Conservation (phyloP, 2,329 filamentous ascomycete species). For the Calonectria leucothoes region DNA sequence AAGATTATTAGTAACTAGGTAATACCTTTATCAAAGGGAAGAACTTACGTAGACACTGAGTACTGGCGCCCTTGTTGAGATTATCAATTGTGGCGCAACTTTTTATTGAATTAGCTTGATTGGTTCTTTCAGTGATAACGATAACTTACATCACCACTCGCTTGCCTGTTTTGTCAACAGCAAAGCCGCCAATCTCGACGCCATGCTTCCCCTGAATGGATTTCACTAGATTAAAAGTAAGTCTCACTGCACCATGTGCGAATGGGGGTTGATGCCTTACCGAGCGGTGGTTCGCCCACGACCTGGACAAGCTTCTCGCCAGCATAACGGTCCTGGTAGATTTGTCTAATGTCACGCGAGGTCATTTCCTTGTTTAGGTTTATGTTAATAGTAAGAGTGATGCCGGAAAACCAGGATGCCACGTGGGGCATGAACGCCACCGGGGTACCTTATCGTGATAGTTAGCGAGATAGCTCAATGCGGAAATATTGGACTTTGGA, state of each 20-base stretch:
- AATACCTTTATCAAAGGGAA: conserved; percentile 53
- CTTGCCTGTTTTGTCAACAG: conserved; percentile 88
- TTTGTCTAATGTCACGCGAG: conserved; percentile 89
- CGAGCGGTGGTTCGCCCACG: conserved; percentile 80
- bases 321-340: conserved; percentile 96
- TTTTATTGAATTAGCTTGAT: neutral
- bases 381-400: conserved; percentile 90
- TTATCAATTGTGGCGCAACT: conserved; percentile 1
- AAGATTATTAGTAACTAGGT: conserved; percentile 68
- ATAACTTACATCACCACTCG: conserved; percentile 77
- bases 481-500: no score
- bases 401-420: conserved; percentile 97
- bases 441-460: conserved; percentile 54
- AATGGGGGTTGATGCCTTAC: no score
- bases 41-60: conserved; percentile 55
- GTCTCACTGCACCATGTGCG: no score
- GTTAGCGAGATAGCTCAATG: no score
- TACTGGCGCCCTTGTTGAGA: neutral
- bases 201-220: conserved; percentile 86
- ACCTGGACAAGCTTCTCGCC: conserved; percentile 96
- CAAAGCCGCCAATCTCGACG: conserved; percentile 94
- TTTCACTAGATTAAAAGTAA: conserved; percentile 70
- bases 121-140: neutral
- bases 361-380: conserved; percentile 89
- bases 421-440: conserved; percentile 95